Evolutionary conservation across 2,329 filamentous ascomycete genomes (phyloP), one percentile per base, ranked within the genome.

Genomic region (Fusarium scirpi): DNA sequence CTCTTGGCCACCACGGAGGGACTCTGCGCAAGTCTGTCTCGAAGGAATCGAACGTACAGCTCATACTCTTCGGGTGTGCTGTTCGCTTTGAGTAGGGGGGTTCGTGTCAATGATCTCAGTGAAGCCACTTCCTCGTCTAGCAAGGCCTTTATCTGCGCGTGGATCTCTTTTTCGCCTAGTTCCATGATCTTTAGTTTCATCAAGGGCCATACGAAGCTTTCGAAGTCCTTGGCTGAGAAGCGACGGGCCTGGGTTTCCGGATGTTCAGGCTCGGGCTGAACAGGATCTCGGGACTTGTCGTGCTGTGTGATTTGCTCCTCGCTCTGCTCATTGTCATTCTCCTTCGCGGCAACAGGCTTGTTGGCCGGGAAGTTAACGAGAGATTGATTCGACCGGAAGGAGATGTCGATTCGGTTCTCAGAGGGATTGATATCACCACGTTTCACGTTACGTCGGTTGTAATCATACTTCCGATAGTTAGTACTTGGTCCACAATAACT

Each of bases 351-450:
- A 32, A 18, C 2, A 15, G 16, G 22, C 30, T 51, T 38, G 3
- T 15, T 13, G 22, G 2, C 11, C 2, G 5, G 1, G 20, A 13
- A 13, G 3, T 13, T 11, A 22, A 25, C 18, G 10, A 29, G 32
- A 15, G 49, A 13, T 10, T 29, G 24, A 9, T 12, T 25, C 6
- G 22, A 9, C 11, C 3, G 29, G 29, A 13, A 34, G 2, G 20
- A 16, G 22, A 10, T 12, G 6, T n/a, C 13, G 18, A 13, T 48
- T 6, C 30, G 16, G 13, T 40, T 27, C 8, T 25, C 34, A 12
- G 58, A 10, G 5, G 70, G 64, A 3, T 56, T 38, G 2, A 74
- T 20, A 13, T 74, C 72, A 3, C 70, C 70, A 13, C 72, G 63
- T 41, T 62, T 6, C 13, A 16, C 4, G 18, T 11, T 38, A 3